A percentile compares a stretch with the other conserved stretches of the same genome.
phyloP scores from a whole-genome alignment of 139 green algal genomes.

The Chara braunii region DNA sequence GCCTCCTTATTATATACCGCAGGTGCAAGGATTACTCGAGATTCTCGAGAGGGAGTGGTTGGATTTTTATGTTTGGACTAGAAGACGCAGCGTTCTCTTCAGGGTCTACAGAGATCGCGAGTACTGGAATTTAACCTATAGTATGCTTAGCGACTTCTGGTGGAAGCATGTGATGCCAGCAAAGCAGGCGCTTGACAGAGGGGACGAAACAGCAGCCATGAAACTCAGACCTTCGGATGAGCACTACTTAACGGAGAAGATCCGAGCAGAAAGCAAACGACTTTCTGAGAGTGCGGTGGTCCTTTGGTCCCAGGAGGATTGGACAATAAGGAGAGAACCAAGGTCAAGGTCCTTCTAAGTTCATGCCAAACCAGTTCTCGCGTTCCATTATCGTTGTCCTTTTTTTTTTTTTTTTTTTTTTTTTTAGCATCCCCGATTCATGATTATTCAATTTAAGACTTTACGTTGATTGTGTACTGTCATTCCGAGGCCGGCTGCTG shows the following conservation, averaged over 20 bases:
- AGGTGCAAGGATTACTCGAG: constrained; percentile 38
- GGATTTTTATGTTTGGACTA: constrained; percentile 43
- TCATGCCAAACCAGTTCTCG: too few relatives aligned
- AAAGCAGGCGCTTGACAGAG: constrained; percentile 7
- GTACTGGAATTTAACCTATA: constrained; percentile 61
- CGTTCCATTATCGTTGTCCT: too few relatives aligned
- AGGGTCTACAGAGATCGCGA: constrained; percentile 51
- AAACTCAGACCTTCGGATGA: neutral
- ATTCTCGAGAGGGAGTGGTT: constrained; percentile 40
- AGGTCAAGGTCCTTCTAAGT: too few relatives aligned
- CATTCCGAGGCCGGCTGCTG: too few relatives aligned
- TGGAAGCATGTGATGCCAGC: constrained; percentile 42
- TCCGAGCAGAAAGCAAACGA: constrained; percentile 8
- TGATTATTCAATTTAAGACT: too few relatives aligned
- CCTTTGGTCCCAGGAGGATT: too few relatives aligned
- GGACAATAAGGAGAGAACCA: too few relatives aligned
- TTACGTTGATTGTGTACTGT: too few relatives aligned
- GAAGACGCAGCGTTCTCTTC: constrained; percentile 51
- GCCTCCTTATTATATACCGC: constrained; percentile 39
- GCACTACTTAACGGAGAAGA: constrained; percentile 1
- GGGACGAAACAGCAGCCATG: constrained; percentile 1
- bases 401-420: too few relatives aligned
- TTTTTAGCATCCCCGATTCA: too few relatives aligned
- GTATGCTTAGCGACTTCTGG: constrained; percentile 66
- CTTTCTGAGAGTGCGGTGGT: constrained; percentile 11